A percentile compares a stretch with the other conserved stretches of the same genome.
phyloP scores from a whole-genome alignment of 2,329 filamentous ascomycete genomes.

The Colletotrichum falcatum region DNA sequence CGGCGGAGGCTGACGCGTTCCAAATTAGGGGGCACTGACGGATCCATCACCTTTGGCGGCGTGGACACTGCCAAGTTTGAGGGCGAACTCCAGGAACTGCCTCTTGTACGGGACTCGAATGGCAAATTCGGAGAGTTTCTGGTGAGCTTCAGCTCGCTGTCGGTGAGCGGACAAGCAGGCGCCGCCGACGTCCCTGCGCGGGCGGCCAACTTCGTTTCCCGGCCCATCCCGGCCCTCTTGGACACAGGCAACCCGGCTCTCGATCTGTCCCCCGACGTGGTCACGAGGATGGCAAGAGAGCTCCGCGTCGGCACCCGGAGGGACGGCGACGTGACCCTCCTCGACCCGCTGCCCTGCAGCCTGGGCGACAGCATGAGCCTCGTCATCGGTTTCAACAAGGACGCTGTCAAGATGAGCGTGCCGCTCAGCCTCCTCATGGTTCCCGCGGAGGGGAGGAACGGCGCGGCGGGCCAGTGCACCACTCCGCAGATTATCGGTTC shows the following conservation, averaged over 20 bases:
- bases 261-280: not conserved
- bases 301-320: not conserved
- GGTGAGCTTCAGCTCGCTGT: slow-evolving; percentile 16
- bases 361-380: not conserved
- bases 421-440: slow-evolving; percentile 11
- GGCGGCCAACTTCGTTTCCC: not conserved
- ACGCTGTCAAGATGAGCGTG: slow-evolving; percentile 17
- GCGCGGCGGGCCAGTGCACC: not conserved
- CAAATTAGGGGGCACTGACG: slow-evolving; percentile 12
- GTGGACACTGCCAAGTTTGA: slow-evolving; percentile 35
- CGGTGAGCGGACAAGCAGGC: slow-evolving; percentile 1
- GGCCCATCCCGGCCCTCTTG: not conserved
- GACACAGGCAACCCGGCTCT: slow-evolving; percentile 16
- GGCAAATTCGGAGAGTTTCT: not conserved
- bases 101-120: not conserved
- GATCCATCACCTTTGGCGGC: slow-evolving; percentile 28
- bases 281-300: not conserved
- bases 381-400: slow-evolving; percentile 19
- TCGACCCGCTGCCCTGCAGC: slow-evolving; percentile 4
- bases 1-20: not conserved
- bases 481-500: slow-evolving; percentile 8
- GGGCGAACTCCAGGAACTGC: slow-evolving; percentile 20
- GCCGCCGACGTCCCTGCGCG: not conserved
- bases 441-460: not conserved
- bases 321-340: not conserved